Conservation (phyloP, 2,329 filamentous ascomycete species). For the Penicillium rolfsii region DNA sequence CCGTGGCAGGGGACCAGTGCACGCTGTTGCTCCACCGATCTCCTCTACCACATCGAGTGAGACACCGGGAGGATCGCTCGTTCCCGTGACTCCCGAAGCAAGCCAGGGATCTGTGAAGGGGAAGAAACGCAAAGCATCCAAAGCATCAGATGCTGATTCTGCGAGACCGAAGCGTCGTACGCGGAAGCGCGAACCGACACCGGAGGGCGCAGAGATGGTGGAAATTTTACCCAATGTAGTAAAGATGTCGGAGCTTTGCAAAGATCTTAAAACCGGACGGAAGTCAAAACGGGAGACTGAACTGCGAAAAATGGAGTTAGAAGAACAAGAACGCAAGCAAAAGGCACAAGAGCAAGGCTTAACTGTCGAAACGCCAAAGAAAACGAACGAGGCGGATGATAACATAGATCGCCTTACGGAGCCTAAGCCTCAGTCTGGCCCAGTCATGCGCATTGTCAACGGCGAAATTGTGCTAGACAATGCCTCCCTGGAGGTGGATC, state of each 20-base stretch:
- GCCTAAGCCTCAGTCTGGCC: constrained; percentile 42
- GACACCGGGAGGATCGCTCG: constrained; percentile 24
- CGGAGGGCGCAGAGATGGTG: constrained; percentile 52
- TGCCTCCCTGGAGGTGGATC: constrained; percentile 57
- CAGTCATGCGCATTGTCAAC: constrained; percentile 58
- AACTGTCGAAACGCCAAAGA: constrained; percentile 28
- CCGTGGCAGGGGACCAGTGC: constrained; percentile 15
- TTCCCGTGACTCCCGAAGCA: constrained; percentile 29
- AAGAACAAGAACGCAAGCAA: constrained; percentile 53
- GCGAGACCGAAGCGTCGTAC: constrained; percentile 35
- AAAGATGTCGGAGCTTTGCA: constrained; percentile 62
- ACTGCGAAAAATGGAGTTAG: constrained; percentile 61
- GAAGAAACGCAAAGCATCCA: constrained; percentile 34
- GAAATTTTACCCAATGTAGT: constrained; percentile 58
- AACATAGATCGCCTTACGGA: constrained; percentile 26
- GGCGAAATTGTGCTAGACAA: constrained; percentile 61
- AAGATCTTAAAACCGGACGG: constrained; percentile 57
- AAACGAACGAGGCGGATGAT: constrained; percentile 31
- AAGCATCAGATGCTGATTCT: constrained; percentile 26
- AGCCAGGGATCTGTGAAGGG: constrained; percentile 25
- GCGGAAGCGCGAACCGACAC: constrained; percentile 47
- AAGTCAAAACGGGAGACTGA: constrained; percentile 61
- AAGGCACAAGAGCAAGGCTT: constrained; percentile 42
- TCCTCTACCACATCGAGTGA: constrained; percentile 22
- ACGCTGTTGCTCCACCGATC: constrained; percentile 28